These are phyloP conservation scores for Trichosanthes cucumerina DNA, from an alignment of 306 rosid species.

Conservation along the genomic window DNA sequence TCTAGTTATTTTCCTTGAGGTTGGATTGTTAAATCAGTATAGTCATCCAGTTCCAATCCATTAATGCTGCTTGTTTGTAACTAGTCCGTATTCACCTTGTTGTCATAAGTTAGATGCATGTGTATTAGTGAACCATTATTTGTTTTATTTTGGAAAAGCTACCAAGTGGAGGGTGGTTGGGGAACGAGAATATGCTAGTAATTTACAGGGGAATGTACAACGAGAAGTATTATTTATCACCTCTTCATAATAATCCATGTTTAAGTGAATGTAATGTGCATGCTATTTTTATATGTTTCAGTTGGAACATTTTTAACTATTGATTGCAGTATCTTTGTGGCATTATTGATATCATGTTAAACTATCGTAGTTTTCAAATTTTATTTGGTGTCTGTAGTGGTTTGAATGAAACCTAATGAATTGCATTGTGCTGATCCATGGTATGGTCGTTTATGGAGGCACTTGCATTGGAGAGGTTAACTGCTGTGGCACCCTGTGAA, in stretches of 20 bases:
- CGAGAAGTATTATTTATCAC: background rate
- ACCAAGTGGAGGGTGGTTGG: background rate
- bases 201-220: background rate
- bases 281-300: background rate
- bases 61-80: conserved; percentile 4
- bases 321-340: background rate
- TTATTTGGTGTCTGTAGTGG: background rate
- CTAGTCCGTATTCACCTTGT: background rate
- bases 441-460: conserved; percentile 56
- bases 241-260: background rate
- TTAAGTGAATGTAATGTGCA: background rate
- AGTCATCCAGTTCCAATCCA: background rate
- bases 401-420: conserved; percentile 38
- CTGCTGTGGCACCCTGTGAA: conserved; percentile 34
- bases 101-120: background rate
- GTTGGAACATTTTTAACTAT: background rate
- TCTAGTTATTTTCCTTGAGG: background rate
- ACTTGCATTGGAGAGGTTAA: conserved; percentile 46
- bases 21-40: background rate
- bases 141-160: background rate
- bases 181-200: background rate
- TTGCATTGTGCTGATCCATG: conserved; percentile 76
- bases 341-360: background rate
- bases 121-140: background rate
- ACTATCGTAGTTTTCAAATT: background rate